Percentiles rank a stretch among this genome's conserved stretches.
These are phyloP conservation scores for Ophiocordyceps robertsii DNA, from an alignment of 2,329 filamentous ascomycete genomes.

Conservation along the genomic window DNA sequence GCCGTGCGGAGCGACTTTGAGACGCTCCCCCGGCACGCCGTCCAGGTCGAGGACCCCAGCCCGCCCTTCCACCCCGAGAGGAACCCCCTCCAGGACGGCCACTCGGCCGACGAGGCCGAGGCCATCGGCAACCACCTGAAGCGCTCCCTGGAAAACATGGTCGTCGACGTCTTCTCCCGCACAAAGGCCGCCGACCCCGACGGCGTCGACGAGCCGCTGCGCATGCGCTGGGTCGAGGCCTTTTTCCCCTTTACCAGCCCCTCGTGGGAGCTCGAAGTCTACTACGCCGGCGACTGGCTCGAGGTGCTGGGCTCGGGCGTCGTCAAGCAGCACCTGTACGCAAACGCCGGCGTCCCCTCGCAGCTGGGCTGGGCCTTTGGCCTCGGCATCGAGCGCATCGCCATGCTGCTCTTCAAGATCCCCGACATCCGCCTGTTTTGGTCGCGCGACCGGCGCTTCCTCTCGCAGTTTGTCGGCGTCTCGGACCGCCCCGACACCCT, in stretches of 20 bases:
- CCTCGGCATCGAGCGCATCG: constrained; percentile 83
- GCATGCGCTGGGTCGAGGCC: constrained; percentile 87
- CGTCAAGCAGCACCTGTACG: constrained; percentile 68
- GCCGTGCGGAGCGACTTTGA: constrained; percentile 59
- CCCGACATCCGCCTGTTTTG: constrained; percentile 96
- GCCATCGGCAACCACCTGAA: constrained; percentile 80
- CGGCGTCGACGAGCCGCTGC: constrained; percentile 53
- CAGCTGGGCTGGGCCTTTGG: constrained; percentile 93
- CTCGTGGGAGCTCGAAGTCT: constrained; percentile 91
- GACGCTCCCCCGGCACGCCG: constrained; percentile 55
- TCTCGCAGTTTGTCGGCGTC: constrained; percentile 66
- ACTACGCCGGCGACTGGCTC: constrained; percentile 89
- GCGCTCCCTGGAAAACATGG: constrained; percentile 75
- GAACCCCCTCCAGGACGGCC: constrained; percentile 72
- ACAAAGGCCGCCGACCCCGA: constrained; percentile 51
- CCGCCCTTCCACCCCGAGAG: constrained; percentile 62
- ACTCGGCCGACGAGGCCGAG: constrained; percentile 64
- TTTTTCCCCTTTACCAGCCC: constrained; percentile 97
- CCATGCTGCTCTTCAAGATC: constrained; percentile 94
- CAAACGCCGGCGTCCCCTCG: constrained; percentile 59
- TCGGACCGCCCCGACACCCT: constrained; percentile 34
- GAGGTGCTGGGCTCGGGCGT: constrained; percentile 92
- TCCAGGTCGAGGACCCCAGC: constrained; percentile 74
- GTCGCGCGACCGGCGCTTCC: constrained; percentile 73
- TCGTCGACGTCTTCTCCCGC: constrained; percentile 74